Conservation (phyloP, 1,284 basidiomycete species). For the Apiotrichum siamense region DNA sequence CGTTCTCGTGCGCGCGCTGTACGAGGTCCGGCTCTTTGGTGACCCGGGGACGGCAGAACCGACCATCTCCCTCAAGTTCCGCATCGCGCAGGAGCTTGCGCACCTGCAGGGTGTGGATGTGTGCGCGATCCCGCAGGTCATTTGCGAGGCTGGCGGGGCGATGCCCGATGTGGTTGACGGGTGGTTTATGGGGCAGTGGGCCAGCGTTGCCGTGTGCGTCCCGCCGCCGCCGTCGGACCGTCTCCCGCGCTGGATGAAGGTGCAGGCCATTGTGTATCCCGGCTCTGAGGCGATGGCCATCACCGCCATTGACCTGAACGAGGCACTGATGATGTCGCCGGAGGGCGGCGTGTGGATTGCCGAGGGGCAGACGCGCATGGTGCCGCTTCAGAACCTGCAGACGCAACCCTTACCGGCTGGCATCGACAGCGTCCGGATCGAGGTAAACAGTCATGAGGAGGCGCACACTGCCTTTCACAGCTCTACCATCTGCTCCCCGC, state of each 20-base stretch:
- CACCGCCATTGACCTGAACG: not conserved
- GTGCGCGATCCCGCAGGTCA: not conserved
- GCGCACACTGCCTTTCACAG: no score
- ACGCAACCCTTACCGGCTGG: not conserved
- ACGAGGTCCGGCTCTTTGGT: conserved; percentile 44
- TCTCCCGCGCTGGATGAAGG: not conserved
- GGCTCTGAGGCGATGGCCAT: not conserved
- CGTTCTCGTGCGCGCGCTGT: conserved; percentile 33
- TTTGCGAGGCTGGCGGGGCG: conserved; percentile 6
- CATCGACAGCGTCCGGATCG: not conserved
- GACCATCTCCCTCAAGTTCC: conserved; percentile 26
- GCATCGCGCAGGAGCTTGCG: conserved; percentile 11
- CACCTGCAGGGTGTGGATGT: not conserved
- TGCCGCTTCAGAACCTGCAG: conserved; percentile 6
- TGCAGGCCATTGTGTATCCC: no score
- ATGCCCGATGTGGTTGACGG: conserved; percentile 34
- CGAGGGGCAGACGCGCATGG: conserved; percentile 11
- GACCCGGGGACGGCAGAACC: conserved; percentile 32
- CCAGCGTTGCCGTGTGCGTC: conserved; percentile 19
- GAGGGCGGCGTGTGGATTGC: not conserved
- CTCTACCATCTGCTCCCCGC: no score
- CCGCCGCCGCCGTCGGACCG: conserved; percentile 3
- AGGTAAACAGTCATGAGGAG: no score
- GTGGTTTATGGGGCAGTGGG: conserved; percentile 32
- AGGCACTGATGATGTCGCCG: not conserved